A percentile compares a stretch with the other conserved stretches of the same genome.
phyloP scores from a whole-genome alignment of 257 asterid species.

The Haberlea rhodopensis region DNA sequence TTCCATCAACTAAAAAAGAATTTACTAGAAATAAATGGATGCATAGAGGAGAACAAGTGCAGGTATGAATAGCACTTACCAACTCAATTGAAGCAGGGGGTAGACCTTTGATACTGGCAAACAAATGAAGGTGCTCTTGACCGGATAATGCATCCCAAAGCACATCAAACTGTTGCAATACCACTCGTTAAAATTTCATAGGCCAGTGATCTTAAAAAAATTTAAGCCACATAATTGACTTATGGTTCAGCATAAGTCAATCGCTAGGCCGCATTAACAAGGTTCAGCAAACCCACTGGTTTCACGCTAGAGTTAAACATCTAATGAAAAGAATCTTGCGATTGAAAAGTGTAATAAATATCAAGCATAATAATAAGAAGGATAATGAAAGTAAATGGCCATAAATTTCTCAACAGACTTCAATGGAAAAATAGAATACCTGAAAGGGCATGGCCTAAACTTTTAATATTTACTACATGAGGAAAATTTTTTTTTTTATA shows the following conservation, averaged over 20 bases:
- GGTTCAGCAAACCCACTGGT: neutral
- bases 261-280: too few species aligned
- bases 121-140: constrained; percentile 79
- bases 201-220: neutral
- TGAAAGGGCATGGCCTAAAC: constrained; percentile 6
- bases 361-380: neutral
- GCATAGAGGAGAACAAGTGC: constrained; percentile 1
- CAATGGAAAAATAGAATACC: constrained; percentile 4
- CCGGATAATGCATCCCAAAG: constrained; percentile 95
- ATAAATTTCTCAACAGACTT: neutral
- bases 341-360: constrained; percentile 9
- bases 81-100: constrained; percentile 49
- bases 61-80: constrained; percentile 36
- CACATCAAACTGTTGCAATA: constrained; percentile 66
- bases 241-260: too few species aligned
- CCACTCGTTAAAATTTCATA: constrained; percentile 17
- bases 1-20: constrained; percentile 4
- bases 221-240: constrained; percentile 2
- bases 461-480: constrained; percentile 1
- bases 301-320: constrained; percentile 4
- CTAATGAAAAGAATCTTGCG: neutral
- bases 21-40: neutral
- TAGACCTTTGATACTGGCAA: constrained; percentile 87
- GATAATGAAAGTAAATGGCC: neutral
- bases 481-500: constrained; percentile 7